A percentile compares a stretch with the other conserved stretches of the same genome.
phyloP scores from a whole-genome alignment of 2,329 filamentous ascomycete genomes.

The Cladosporium halotolerans region DNA sequence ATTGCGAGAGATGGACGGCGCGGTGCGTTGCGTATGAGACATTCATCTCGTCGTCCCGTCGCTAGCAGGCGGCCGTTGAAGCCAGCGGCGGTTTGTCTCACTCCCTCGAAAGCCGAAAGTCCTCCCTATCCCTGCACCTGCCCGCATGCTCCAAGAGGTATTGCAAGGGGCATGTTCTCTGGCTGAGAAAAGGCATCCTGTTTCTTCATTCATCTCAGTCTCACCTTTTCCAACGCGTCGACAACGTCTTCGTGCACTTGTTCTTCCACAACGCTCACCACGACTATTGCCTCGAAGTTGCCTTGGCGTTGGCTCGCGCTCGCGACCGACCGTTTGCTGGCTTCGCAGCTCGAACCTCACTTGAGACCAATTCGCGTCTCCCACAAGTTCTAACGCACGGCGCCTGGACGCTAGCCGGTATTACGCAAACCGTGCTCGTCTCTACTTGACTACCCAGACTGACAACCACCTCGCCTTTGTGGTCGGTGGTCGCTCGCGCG shows the following conservation, averaged over 20 bases:
- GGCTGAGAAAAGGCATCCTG: neutral
- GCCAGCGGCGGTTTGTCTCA: constrained; percentile 9
- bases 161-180: constrained; percentile 4
- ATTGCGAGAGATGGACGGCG: too few species aligned
- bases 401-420: constrained; percentile 9
- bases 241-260: neutral
- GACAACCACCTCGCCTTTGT: constrained; percentile 6
- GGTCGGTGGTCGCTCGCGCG: constrained; percentile 1
- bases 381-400: constrained; percentile 6
- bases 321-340: constrained; percentile 2
- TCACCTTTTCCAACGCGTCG: neutral
- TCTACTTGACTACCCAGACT: neutral
- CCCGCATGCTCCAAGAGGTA: constrained; percentile 3
- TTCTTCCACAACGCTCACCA: neutral
- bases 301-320: constrained; percentile 9
- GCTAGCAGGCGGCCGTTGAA: constrained; percentile 7
- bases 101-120: neutral
- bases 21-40: constrained; percentile 1
- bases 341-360: constrained; percentile 9
- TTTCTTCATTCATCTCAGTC: neutral
- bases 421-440: constrained; percentile 5
- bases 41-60: constrained; percentile 9
- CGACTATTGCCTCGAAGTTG: neutral
- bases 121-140: constrained; percentile 10
- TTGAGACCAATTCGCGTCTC: constrained; percentile 10